Evolutionary conservation across 768 basidiomycete genomes (phyloP), one percentile per base, ranked within the genome.

Genomic region (Hypholoma sublateritium): DNA sequence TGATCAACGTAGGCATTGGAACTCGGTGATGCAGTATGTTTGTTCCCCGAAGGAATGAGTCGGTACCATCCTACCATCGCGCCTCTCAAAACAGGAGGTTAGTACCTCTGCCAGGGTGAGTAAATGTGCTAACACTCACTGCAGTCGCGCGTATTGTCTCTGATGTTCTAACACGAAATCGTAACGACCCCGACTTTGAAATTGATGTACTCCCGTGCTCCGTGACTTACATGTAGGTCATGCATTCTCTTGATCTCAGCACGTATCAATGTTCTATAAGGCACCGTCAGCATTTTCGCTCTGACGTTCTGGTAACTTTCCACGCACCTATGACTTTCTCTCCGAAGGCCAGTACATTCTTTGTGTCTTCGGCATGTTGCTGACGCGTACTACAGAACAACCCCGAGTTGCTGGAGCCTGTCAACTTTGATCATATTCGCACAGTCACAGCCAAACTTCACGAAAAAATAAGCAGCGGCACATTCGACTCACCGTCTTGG

Each of bases 31-130:
- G 88, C 89, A 14, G 80, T 92, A 2, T 93, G 89, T 65, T 63
- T 94, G 53, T 94, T 94, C 63, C 92, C 93, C 2, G 93, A 95
- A 72, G 94, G 93, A 1, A 81, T 86, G 74, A 92, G 90, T 65
- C 78, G 91, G 43, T 95, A 88, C 69, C 89, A 91, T 62, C 91
- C 93, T 0, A 86, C 82, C n/a, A 89, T 95, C 52, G 89, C 92
- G 3, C 91, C 93, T 3, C 69, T 95, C 50, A 93, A 92, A 69
- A 93, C 93, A 9, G 93, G 93, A 69, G 89, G 90, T 89, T 53
- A 44, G 76, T 48, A 42, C 58, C 28, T 16, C 50, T 50, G 28
- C 47, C n/a, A 47, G 22, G 37, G 14, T 56, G 19, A 37, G 36
- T 12, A 46, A 34, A 22, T n/a, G 22, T 14, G 37, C 16, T 45